Evolutionary conservation across 2,329 filamentous ascomycete species (phyloP), one percentile per base, ranked within the genome.

Genomic region (Podosphaera fusca): DNA sequence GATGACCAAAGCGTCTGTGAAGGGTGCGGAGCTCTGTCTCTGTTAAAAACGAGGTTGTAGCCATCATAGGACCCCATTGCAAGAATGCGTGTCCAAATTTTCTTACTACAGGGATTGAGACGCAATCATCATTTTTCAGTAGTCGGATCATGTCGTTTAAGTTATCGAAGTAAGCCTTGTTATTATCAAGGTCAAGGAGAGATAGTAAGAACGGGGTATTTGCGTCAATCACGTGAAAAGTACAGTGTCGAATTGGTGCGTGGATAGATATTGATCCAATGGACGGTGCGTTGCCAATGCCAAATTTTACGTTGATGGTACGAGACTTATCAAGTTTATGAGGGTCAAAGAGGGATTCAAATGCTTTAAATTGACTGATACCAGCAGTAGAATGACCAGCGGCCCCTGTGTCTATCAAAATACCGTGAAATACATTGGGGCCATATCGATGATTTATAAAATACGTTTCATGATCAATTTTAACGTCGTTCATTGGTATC

Each of bases 301-400:
- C 47, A 29, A 50, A 50, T 50, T 50, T 50, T 29, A 30, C 29
- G 47, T 50, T 30, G 29, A 50, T 50, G 47, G 47, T 50, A 31
- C 47, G 47, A 30, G 47, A 50, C 29, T 50, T 50, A 31, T 50
- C n/a, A 50, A 50, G 47, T 50, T 29, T 29, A 29, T 50, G 29
- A 31, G 47, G 47, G 47, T 29, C 47, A 50, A 50, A 30, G 31
- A 30, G 29, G 29, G 35, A 38, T 53, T 53, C 8, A 36, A 53
- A 38, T 53, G 51, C 51, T 38, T 31, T 38, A 8, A 12, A 36
- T 31, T 53, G 51, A 36, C 51, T 38, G 31, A 21, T 35, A 36
- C 51, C 51, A 53, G 51, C 51, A 36, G 51, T 36, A 12, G 51
- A 53, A 36, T 53, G 31, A 38, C 51, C 51, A 53, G 51, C 51